A percentile compares a stretch with the other conserved stretches of the same genome.
These are phyloP conservation scores for Solanum chiquidenum DNA, from an alignment of 257 asterid species.

Conservation along the genomic window DNA sequence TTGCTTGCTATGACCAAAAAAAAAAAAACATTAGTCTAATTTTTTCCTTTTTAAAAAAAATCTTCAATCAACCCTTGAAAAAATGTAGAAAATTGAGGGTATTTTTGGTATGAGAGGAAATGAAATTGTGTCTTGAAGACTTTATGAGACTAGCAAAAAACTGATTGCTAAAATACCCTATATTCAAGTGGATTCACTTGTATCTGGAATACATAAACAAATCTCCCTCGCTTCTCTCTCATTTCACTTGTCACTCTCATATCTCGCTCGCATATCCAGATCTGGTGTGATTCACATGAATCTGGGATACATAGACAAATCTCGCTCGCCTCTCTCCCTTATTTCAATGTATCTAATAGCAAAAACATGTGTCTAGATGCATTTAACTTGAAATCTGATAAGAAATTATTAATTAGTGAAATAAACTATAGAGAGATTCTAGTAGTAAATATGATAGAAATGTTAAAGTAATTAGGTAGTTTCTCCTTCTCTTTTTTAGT, in stretches of 20 bases:
- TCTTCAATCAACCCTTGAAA: background rate
- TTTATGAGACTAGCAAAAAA: background rate
- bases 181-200: background rate
- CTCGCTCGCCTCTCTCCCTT: background rate
- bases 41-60: too few species aligned
- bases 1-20: slow-evolving; percentile 17
- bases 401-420: background rate
- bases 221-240: background rate
- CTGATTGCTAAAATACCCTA: too few species aligned
- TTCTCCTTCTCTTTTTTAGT: background rate
- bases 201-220: too few species aligned
- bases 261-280: background rate
- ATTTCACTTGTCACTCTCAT: too few species aligned
- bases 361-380: too few species aligned
- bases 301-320: background rate
- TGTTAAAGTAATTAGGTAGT: background rate
- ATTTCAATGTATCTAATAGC: background rate
- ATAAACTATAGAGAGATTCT: too few species aligned
- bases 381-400: background rate
- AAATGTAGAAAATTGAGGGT: background rate
- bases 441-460: too few species aligned
- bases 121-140: background rate
- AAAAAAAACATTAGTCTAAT: background rate
- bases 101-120: background rate
- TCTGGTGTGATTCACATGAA: too few species aligned